phyloP scores from a whole-genome alignment of 176 grass and related monocot genomes.

The Raddia distichophylla region DNA sequence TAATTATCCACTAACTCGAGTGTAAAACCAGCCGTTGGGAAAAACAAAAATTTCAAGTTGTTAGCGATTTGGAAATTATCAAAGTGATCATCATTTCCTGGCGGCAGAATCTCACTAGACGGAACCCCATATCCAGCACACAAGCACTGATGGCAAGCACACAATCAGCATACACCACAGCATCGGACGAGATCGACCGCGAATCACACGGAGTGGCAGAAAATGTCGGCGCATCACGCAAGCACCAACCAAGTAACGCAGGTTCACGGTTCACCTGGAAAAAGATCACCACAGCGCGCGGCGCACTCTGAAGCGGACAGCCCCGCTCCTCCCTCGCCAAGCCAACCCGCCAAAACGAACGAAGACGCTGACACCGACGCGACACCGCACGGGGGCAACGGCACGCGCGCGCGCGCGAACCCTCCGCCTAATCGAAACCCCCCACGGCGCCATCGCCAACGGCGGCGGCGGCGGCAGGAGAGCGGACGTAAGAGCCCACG shows the following conservation, averaged over 20 bases:
- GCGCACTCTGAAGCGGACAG: background rate
- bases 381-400: background rate
- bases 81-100: background rate
- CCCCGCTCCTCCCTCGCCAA: background rate
- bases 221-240: background rate
- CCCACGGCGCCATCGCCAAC: background rate
- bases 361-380: background rate
- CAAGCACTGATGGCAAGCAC: background rate
- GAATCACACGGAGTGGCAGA: background rate
- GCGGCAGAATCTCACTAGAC: background rate
- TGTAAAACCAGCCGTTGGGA: background rate
- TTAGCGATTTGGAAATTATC: background rate
- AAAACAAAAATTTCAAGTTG: background rate
- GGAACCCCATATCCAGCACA: constrained; percentile 16
- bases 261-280: background rate
- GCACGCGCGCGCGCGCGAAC: background rate
- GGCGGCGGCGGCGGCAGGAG: background rate
- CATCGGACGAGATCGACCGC: background rate
- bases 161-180: background rate
- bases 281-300: background rate
- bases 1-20: background rate
- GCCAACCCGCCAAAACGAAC: constrained; percentile 8
- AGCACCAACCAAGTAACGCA: background rate
- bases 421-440: background rate
- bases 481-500: background rate